Percentiles rank a stretch among this genome's conserved stretches.
Evolutionary conservation across 2,329 filamentous ascomycete species (phyloP).

Genomic region (Hymenoscyphus fraxineus): DNA sequence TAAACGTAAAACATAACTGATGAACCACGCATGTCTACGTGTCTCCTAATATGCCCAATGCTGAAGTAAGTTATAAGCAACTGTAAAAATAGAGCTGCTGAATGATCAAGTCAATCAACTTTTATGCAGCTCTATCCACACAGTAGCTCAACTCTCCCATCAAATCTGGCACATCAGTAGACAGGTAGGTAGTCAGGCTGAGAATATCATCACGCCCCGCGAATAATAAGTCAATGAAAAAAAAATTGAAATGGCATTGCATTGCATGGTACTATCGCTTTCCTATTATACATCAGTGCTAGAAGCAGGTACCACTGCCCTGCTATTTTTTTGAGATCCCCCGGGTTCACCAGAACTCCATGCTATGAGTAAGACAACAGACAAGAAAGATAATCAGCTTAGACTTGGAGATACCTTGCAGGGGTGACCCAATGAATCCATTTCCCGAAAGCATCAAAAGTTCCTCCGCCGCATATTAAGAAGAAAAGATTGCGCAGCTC

Average conservation of each 20-base stretch:
- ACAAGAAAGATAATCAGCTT: constrained; percentile 3
- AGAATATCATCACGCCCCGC: background rate
- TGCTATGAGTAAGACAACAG: constrained; percentile 9
- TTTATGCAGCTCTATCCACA: background rate
- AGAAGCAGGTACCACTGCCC: constrained; percentile 4
- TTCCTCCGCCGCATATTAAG: background rate
- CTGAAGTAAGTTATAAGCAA: background rate
- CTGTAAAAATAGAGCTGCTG: background rate
- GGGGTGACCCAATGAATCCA: background rate
- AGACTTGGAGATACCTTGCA: background rate
- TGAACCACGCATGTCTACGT: background rate
- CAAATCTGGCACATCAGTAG: background rate
- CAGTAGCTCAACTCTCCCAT: background rate
- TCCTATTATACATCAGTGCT: constrained; percentile 11
- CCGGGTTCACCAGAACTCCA: constrained; percentile 17
- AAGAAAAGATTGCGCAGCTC: background rate
- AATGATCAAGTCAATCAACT: background rate
- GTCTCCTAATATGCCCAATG: background rate
- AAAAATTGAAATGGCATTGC: background rate
- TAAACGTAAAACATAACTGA: background rate
- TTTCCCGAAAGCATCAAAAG: background rate
- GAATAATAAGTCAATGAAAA: background rate
- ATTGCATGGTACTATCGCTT: constrained; percentile 7
- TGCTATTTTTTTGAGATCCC: constrained; percentile 2
- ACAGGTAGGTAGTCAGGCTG: background rate